Percentiles rank a stretch among this genome's conserved stretches.
Conservation (phyloP, 371 early-diverging fungal genomes). For the Mucor irregularis region DNA sequence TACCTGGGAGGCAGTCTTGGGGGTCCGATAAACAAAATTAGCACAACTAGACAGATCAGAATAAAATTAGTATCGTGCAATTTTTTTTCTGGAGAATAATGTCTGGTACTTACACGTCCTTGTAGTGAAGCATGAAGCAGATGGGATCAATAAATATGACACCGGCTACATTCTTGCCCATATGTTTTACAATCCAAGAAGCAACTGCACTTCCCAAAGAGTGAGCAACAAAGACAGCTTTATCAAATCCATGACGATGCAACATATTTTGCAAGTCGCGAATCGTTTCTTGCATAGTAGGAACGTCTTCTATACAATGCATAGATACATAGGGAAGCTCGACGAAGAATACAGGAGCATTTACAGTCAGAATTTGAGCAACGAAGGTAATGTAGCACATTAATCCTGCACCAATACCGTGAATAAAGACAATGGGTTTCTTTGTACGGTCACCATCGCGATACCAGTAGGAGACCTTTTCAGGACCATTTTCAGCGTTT, state of each 20-base stretch:
- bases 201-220: constrained; percentile 68
- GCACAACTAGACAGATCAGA: constrained; percentile 32
- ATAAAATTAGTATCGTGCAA: background rate
- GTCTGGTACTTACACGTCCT: constrained; percentile 47
- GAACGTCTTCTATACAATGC: constrained; percentile 62
- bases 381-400: constrained; percentile 60
- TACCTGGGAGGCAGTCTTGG: constrained; percentile 62
- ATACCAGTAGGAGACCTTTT: constrained; percentile 55
- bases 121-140: constrained; percentile 68
- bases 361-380: constrained; percentile 33
- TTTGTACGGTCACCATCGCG: constrained; percentile 45
- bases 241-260: constrained; percentile 46
- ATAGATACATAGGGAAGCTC: constrained; percentile 74
- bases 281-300: constrained; percentile 62
- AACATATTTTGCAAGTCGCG: constrained; percentile 65
- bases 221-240: constrained; percentile 71
- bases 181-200: constrained; percentile 52
- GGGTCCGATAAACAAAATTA: constrained; percentile 70
- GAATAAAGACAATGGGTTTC: constrained; percentile 68
- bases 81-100: no score
- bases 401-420: constrained; percentile 73
- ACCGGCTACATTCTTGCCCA: constrained; percentile 48
- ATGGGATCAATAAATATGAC: constrained; percentile 67
- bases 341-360: constrained; percentile 65
- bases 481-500: constrained; percentile 3